Percentiles rank a stretch among this genome's conserved stretches.
Evolutionary conservation across 106 monocot genomes (phyloP).

Genomic region (Dioscorea dumetorum): DNA sequence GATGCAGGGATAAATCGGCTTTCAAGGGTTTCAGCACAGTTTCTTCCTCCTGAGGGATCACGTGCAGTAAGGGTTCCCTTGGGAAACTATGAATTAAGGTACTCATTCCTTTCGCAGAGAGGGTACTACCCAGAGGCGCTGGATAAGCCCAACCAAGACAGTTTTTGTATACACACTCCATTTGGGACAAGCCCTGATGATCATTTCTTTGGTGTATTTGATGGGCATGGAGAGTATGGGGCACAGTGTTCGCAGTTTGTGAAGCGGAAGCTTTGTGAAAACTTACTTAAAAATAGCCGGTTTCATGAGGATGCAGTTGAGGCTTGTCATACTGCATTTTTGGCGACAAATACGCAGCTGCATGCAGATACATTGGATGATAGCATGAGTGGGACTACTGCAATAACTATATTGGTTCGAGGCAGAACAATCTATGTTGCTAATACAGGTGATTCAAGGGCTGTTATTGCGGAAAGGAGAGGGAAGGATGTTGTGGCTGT

Average conservation of each 20-base stretch:
- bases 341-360: constrained; percentile 73
- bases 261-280: constrained; percentile 82
- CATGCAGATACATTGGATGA: constrained; percentile 82
- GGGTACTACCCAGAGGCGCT: constrained; percentile 94
- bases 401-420: constrained; percentile 71
- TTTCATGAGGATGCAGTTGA: constrained; percentile 58
- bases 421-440: constrained; percentile 82
- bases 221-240: constrained; percentile 92
- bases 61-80: constrained; percentile 58
- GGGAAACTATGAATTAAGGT: constrained; percentile 76
- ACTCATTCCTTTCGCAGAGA: constrained; percentile 91
- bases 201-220: constrained; percentile 97
- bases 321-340: constrained; percentile 65
- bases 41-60: constrained; percentile 90
- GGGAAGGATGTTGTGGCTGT: constrained; percentile 64
- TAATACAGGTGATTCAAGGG: constrained; percentile 92
- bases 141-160: constrained; percentile 92
- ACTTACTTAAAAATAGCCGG: constrained; percentile 58
- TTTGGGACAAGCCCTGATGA: constrained; percentile 82
- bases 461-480: constrained; percentile 79
- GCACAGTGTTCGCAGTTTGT: constrained; percentile 92
- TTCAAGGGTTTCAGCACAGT: constrained; percentile 83
- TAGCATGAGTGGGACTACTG: constrained; percentile 93
- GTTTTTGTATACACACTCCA: constrained; percentile 85
- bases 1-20: constrained; percentile 60